phyloP scores from a whole-genome alignment of 2,329 filamentous ascomycete genomes.

The Ustilaginoidea virens region DNA sequence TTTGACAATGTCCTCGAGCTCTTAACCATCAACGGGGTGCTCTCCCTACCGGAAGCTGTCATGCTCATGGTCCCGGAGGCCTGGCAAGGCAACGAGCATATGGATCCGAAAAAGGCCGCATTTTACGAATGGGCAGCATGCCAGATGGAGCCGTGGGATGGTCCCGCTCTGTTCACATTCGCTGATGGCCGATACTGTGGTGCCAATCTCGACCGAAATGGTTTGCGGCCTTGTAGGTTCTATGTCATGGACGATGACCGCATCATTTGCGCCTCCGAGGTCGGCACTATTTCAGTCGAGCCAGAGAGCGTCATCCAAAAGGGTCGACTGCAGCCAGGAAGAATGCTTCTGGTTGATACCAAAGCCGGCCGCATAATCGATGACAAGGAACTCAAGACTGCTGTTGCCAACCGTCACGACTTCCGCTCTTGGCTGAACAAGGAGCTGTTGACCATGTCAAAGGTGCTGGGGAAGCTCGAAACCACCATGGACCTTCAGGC shows the following conservation, averaged over 20 bases:
- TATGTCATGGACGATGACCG: constrained; percentile 94
- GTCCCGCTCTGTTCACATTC: constrained; percentile 91
- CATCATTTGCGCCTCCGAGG: constrained; percentile 93
- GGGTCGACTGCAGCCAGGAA: constrained; percentile 82
- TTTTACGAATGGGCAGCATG: constrained; percentile 99
- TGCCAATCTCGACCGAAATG: constrained; percentile 92
- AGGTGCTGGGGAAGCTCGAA: constrained; percentile 49
- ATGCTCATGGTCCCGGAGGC: constrained; percentile 99
- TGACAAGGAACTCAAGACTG: constrained; percentile 79
- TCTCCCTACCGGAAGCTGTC: constrained; percentile 87
- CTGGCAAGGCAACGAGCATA: constrained; percentile 84
- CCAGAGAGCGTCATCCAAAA: constrained; percentile 85
- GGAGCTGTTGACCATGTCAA: constrained; percentile 68
- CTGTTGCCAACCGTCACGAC: constrained; percentile 72
- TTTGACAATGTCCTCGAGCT: constrained; percentile 96
- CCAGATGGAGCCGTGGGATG: constrained; percentile 98
- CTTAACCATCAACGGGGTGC: constrained; percentile 85
- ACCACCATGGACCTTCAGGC: constrained; percentile 47
- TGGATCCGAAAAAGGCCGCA: constrained; percentile 90
- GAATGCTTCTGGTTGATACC: constrained; percentile 93
- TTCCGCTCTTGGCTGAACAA: constrained; percentile 81
- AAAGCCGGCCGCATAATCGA: constrained; percentile 82
- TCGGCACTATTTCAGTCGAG: constrained; percentile 83
- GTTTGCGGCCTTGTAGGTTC: constrained; percentile 87
- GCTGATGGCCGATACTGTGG: constrained; percentile 93